Evolutionary conservation across 192 early-diverging fungal species (phyloP).

Genomic region (Coemansia sp.): DNA sequence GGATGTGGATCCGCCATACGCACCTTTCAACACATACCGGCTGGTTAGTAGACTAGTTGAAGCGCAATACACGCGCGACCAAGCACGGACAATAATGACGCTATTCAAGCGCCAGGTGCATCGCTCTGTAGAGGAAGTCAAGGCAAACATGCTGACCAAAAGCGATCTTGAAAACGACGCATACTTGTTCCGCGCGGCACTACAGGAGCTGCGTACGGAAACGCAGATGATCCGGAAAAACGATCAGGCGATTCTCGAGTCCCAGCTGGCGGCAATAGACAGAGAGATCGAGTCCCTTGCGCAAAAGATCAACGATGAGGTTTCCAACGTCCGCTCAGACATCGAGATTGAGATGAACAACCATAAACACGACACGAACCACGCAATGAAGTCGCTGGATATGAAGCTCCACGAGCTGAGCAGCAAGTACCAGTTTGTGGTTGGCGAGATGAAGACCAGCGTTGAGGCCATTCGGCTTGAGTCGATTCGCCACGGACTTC

Average conservation of each 20-base stretch:
- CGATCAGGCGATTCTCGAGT: constrained; percentile 71
- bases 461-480: constrained; percentile 90
- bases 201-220: constrained; percentile 79
- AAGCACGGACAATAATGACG: constrained; percentile 76
- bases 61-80: constrained; percentile 67
- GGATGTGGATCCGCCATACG: constrained; percentile 30
- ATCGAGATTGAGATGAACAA: constrained; percentile 90
- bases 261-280: constrained; percentile 69
- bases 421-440: constrained; percentile 78
- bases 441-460: constrained; percentile 82
- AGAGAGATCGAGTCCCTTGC: constrained; percentile 78
- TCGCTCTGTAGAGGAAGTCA: constrained; percentile 19
- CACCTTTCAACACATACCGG: constrained; percentile 79
- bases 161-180: constrained; percentile 84
- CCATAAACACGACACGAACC: constrained; percentile 78
- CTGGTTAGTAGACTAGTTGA: constrained; percentile 65
- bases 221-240: constrained; percentile 74
- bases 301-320: constrained; percentile 74
- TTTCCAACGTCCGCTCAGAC: constrained; percentile 77
- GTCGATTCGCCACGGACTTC: constrained; percentile 72
- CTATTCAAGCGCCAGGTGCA: constrained; percentile 68
- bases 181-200: constrained; percentile 79
- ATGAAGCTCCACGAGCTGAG: constrained; percentile 80
- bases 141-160: constrained; percentile 64
- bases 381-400: constrained; percentile 76